phyloP scores from a whole-genome alignment of 805 yeast genomes.

The Pichia manshurica region DNA sequence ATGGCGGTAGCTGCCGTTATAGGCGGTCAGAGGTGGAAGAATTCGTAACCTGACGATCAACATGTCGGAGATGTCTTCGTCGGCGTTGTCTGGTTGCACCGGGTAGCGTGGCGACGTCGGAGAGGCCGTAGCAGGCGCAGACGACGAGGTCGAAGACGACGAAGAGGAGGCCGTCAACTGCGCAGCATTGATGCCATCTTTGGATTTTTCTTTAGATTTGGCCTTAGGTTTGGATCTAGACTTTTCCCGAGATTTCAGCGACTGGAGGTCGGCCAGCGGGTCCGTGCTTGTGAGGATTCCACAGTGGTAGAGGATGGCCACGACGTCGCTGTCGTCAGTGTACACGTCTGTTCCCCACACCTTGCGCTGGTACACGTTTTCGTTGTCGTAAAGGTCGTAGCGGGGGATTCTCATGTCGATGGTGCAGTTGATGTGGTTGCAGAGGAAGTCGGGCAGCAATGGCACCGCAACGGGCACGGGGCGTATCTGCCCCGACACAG shows the following conservation, averaged over 20 bases:
- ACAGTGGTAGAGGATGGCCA: conserved; percentile 67
- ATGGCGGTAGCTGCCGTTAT: conserved; percentile 60
- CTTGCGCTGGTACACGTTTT: conserved; percentile 43
- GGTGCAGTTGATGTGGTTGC: conserved; percentile 33
- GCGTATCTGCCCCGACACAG: no score
- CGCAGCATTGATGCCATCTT: no score
- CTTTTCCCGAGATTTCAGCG: no score
- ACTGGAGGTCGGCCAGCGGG: conserved; percentile 17
- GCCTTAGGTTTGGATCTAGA: no score
- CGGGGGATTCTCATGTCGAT: conserved; percentile 55
- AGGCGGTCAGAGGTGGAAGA: conserved; percentile 62
- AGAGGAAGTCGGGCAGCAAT: background rate
- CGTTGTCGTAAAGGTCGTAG: conserved; percentile 34
- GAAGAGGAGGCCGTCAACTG: conserved; percentile 34
- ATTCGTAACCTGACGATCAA: conserved; percentile 53
- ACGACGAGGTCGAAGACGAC: background rate
- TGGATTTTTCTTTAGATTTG: no score
- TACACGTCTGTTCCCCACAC: conserved; percentile 92
- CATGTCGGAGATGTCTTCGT: conserved; percentile 35
- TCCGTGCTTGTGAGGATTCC: conserved; percentile 50
- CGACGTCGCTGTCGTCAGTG: conserved; percentile 87
- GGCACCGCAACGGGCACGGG: background rate
- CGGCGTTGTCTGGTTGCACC: conserved; percentile 30
- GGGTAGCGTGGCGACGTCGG: conserved; percentile 30
- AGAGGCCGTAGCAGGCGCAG: background rate